phyloP scores from a whole-genome alignment of 2,329 filamentous ascomycete species.

The Proliferodiscus dingleyae region DNA sequence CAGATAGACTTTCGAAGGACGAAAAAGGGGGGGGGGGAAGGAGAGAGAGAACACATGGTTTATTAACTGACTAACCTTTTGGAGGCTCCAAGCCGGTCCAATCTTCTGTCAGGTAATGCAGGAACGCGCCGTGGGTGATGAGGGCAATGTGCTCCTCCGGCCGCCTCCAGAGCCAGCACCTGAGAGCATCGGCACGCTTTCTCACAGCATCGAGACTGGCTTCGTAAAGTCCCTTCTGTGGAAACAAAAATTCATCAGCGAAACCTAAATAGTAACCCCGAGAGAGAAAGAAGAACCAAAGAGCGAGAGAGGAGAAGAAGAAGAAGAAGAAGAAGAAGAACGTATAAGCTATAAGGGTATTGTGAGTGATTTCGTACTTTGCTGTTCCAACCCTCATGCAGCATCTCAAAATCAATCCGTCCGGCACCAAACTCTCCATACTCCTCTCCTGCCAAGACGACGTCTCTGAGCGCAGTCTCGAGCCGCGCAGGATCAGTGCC shows the following conservation, averaged over 20 bases:
- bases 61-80: conserved; percentile 10
- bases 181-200: conserved; percentile 11
- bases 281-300: too few species aligned
- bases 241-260: background rate
- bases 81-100: conserved; percentile 8
- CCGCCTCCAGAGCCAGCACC: conserved; percentile 13
- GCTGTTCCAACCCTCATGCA: conserved; percentile 16
- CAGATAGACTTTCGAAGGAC: too few species aligned
- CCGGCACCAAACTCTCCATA: conserved; percentile 9
- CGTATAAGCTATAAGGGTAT: too few species aligned
- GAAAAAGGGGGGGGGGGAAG: too few species aligned
- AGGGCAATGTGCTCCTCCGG: conserved; percentile 15
- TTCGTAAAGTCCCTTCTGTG: conserved; percentile 15
- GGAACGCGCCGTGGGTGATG: conserved; percentile 18
- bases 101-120: conserved; percentile 18
- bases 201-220: conserved; percentile 11
- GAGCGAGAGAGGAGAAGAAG: too few species aligned
- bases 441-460: conserved; percentile 7
- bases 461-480: conserved; percentile 1
- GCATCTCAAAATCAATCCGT: conserved; percentile 13
- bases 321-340: too few species aligned
- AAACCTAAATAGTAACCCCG: background rate
- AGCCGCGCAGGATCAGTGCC: conserved; percentile 9
- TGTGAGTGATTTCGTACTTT: too few species aligned
- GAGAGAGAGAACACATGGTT: too few species aligned